Percentiles rank a stretch among this genome's conserved stretches.
Evolutionary conservation across 495 filamentous ascomycete genomes (phyloP).

Genomic region (Neurospora africana): DNA sequence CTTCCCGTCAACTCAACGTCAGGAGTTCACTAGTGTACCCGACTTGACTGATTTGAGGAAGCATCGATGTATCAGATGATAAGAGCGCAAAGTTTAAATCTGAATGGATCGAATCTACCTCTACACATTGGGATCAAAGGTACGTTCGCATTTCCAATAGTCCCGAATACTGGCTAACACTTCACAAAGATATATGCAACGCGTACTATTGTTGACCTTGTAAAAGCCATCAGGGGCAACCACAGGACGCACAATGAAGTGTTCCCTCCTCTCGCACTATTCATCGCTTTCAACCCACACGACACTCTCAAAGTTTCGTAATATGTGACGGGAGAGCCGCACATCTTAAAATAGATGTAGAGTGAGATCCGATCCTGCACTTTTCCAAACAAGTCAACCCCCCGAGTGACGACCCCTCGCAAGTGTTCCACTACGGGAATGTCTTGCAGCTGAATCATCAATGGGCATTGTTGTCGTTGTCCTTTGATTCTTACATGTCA

Average conservation of each 20-base stretch:
- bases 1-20: not conserved
- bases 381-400: not conserved
- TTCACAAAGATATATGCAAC: not conserved
- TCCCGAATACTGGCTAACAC: not conserved
- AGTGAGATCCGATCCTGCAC: not conserved
- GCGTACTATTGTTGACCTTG: too few species aligned
- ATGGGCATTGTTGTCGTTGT: not conserved
- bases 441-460: not conserved
- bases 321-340: not conserved
- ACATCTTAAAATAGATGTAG: not conserved
- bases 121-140: too few species aligned
- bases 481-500: not conserved
- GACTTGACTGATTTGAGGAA: not conserved
- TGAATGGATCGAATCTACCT: not conserved
- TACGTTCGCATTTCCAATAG: too few species aligned
- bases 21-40: not conserved
- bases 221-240: not conserved
- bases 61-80: not conserved
- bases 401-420: not conserved
- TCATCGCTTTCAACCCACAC: not conserved
- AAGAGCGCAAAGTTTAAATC: not conserved
- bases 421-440: not conserved
- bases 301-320: not conserved
- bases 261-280: not conserved
- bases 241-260: not conserved